Base-by-base conservation (phyloP, 2,329 filamentous ascomycete genomes). In the Daldinia sp. region DNA sequence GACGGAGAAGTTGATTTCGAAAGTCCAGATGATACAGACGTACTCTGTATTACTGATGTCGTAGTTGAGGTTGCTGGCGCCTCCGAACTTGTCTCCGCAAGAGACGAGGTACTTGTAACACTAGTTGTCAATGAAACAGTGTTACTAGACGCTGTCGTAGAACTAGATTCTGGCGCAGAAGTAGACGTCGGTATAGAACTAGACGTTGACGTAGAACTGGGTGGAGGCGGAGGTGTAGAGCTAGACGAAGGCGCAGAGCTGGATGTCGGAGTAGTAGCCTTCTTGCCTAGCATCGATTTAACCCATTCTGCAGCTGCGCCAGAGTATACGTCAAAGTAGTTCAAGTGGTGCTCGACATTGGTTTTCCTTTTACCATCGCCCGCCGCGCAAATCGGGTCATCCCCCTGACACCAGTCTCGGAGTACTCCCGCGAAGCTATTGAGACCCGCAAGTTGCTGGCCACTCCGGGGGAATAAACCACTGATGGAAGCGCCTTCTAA, bases 301-400 rank as follows among this genome's bases (percentile, higher is more conserved):
- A 78, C 75, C 76, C 77, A 78, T 3, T 63, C 63, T 1, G 68
- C 76, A 6, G 76, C 76, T 20, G 73, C 65, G 9, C 67, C 61
- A 3, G 72, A 69, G 64, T 75, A 77, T 7, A 73, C 15, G 15
- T 78, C 71, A 56, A 78, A 79, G 69, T 79, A 79, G 48, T 76
- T 72, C 20, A 75, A 69, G 63, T 78, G 77, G 7, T 73, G 55
- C 10, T 74, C 70, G 35, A 70, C 69, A 28, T 71, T 57, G 18
- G 44, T 46, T 6, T 13, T 42, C 18, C 63, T 12, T 12, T 44
- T 48, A 5, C 65, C 69, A 4, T 70, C 69, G 1, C 75, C 74
- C 6, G 6, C 13, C 10, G 77, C 77, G 67, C 77, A 79, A n/a
- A 77, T 67, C 7, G 74, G 72, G 56, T 79, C 78, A 33, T 74